Base-by-base conservation (phyloP, 2,329 filamentous ascomycete species). In the Nannizziopsis arthrosporioides region DNA sequence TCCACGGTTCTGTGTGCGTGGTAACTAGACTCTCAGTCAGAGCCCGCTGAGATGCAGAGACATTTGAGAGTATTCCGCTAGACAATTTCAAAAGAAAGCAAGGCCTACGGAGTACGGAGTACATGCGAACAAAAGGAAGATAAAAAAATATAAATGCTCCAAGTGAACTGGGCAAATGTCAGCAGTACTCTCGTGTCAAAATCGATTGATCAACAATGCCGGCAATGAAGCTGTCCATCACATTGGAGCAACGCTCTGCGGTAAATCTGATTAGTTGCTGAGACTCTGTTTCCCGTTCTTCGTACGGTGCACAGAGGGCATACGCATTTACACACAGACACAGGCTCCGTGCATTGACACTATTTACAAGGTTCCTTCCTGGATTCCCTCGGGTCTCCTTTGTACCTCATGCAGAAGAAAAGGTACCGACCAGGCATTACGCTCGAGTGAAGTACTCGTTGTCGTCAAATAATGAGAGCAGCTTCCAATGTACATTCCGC, bases 191-290 rank as follows among this genome's bases (percentile, higher is more conserved):
- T 4, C 4, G 11, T 14, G 40, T n/a, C 31, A 37, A 36, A 39
- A 38, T 17, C 22, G 44, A 46, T 32, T 32, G 44, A 46, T 46
- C 44, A 40, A 46, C 44, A 40, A 40, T 19, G 27, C 44, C 36
- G 44, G 44, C 44, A 40, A 40, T 18, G 35, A 45, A 45, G 3
- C 43, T 37, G 10, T 31, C 35, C 8, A 45, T 9, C n/a, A 32
- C 36, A 46, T 46, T 46, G 44, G 44, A 40, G 19, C 44, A 42
- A 27, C 22, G 22, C 22, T 27, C 22, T 27, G 7, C 22, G 22
- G 22, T 27, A 27, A 3, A 4, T 27, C 7, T 27, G 22, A 27
- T 27, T 27, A 27, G 22, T 27, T 27, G 22, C 7, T 27, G 22
- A 27, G 22, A 27, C 22, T 27, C 22, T 7, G 22, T 27, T 3